Percentiles rank a stretch among this genome's conserved stretches.
phyloP scores from a whole-genome alignment of 129 eudicot species.

The Arctium minus region DNA sequence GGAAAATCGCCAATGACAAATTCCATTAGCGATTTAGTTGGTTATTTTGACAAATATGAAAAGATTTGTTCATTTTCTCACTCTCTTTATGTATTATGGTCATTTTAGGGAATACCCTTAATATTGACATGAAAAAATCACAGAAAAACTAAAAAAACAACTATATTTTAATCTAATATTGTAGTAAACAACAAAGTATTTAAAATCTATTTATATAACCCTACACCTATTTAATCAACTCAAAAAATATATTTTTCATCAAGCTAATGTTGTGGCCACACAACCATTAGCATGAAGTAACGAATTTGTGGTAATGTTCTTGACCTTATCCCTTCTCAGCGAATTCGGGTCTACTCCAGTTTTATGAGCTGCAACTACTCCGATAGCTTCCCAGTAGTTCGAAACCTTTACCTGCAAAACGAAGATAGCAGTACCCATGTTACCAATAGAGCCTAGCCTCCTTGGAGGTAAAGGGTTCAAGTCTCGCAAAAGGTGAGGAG shows the following conservation, averaged over 20 bases:
- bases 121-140: no score
- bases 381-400: conserved; percentile 97
- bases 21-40: no score
- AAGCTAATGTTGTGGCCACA: conserved; percentile 31
- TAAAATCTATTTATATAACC: not conserved
- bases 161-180: not conserved
- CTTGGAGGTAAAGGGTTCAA: not conserved
- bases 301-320: conserved; percentile 43
- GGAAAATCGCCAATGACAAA: no score
- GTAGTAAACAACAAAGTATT: not conserved
- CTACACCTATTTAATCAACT: not conserved
- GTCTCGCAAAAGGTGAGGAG: not conserved
- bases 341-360: conserved; percentile 88
- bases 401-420: conserved; percentile 75
- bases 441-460: not conserved
- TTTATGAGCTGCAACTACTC: conserved; percentile 93
- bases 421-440: not conserved
- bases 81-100: no score
- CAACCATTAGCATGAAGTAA: conserved; percentile 34
- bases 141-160: no score
- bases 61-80: no score
- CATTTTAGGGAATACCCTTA: no score
- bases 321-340: conserved; percentile 66
- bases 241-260: not conserved
- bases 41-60: no score